These are phyloP conservation scores for Penicillium sp. DNA, from an alignment of 2,329 filamentous ascomycete genomes.

Conservation along the genomic window DNA sequence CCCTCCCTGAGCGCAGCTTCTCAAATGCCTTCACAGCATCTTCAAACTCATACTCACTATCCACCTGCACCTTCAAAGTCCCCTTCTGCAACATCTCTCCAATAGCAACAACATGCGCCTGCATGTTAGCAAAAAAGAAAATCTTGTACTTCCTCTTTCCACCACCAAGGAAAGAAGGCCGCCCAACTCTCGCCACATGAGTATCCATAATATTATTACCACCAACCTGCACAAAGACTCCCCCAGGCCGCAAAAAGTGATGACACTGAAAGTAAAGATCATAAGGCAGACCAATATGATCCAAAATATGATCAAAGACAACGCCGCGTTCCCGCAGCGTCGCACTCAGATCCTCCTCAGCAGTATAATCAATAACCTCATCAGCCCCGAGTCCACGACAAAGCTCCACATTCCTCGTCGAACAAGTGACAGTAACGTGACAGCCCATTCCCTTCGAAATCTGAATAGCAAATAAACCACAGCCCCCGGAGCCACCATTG, in stretches of 20 bases:
- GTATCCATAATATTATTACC: slow-evolving; percentile 33
- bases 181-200: slow-evolving; percentile 39
- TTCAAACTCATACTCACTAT: slow-evolving; percentile 56
- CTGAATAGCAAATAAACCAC: slow-evolving; percentile 61
- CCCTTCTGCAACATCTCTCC: slow-evolving; percentile 58
- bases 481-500: slow-evolving; percentile 65
- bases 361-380: slow-evolving; percentile 62
- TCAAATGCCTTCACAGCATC: slow-evolving; percentile 59
- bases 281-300: slow-evolving; percentile 55
- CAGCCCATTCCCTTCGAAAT: slow-evolving; percentile 62
- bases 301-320: slow-evolving; percentile 56
- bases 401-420: slow-evolving; percentile 56
- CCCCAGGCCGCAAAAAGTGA: slow-evolving; percentile 50
- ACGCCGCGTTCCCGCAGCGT: slow-evolving; percentile 49
- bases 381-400: slow-evolving; percentile 62
- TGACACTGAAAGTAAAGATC: slow-evolving; percentile 56
- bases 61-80: slow-evolving; percentile 58
- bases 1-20: slow-evolving; percentile 56
- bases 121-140: slow-evolving; percentile 36
- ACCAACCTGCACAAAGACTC: slow-evolving; percentile 56
- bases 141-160: slow-evolving; percentile 43
- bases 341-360: slow-evolving; percentile 46
- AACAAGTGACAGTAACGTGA: slow-evolving; percentile 60
- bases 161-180: slow-evolving; percentile 52
- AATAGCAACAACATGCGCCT: slow-evolving; percentile 51